Percentiles rank a stretch among this genome's conserved stretches.
These are phyloP conservation scores for Oryza longistaminata DNA, from an alignment of 176 grass and related monocot genomes.

Conservation along the genomic window DNA sequence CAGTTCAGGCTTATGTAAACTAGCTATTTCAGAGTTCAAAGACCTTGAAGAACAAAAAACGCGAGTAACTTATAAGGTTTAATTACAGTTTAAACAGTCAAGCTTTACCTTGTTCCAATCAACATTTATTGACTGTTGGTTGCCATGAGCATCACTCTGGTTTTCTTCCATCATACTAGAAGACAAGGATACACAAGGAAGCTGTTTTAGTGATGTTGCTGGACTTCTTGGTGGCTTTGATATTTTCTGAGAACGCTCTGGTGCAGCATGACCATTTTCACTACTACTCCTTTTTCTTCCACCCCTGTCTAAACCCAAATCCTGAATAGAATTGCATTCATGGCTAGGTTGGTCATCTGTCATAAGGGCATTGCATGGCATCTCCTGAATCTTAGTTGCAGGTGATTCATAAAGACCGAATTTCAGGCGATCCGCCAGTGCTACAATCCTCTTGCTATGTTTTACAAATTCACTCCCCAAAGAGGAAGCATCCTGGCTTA, in stretches of 20 bases:
- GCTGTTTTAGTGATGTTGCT: constrained; percentile 34
- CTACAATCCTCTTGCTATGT: constrained; percentile 59
- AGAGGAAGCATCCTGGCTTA: constrained; percentile 21
- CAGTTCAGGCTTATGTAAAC: neutral
- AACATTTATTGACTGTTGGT: constrained; percentile 23
- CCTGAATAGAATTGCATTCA: constrained; percentile 37
- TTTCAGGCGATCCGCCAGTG: constrained; percentile 45
- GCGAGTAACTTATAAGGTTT: constrained; percentile 20
- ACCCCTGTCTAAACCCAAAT: constrained; percentile 54
- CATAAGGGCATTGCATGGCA: constrained; percentile 12
- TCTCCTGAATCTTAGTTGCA: constrained; percentile 31
- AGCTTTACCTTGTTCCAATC: constrained; percentile 60
- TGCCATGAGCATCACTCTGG: constrained; percentile 30
- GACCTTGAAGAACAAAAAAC: constrained; percentile 24
- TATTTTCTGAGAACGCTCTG: constrained; percentile 41
- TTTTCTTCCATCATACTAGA: constrained; percentile 31
- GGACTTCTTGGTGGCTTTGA: constrained; percentile 42
- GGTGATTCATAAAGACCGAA: constrained; percentile 41
- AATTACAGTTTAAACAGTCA: constrained; percentile 1
- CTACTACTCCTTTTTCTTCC: constrained; percentile 56
- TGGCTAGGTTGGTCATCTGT: constrained; percentile 37
- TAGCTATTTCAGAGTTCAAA: constrained; percentile 22
- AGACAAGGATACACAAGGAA: constrained; percentile 28
- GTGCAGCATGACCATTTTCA: constrained; percentile 37
- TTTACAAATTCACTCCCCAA: constrained; percentile 50